Conservation (phyloP, 441 rosid genomes). For the Gossypium laxum region DNA sequence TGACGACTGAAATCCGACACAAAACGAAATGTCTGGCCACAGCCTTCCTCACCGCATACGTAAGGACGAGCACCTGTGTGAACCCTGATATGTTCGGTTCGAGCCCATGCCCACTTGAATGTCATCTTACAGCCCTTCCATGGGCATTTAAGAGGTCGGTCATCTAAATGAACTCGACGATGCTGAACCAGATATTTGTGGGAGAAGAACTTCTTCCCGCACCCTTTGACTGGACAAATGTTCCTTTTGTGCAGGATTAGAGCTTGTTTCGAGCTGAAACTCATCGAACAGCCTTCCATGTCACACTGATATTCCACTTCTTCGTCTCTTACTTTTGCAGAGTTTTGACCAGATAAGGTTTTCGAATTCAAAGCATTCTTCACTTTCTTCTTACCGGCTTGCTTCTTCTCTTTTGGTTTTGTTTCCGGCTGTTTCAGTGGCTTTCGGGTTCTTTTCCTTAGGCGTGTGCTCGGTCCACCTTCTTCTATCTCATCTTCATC, state of each 20-base stretch:
- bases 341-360: constrained; percentile 22
- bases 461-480: constrained; percentile 83
- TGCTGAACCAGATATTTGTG: constrained; percentile 97
- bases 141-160: constrained; percentile 98
- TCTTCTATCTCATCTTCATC: constrained; percentile 40
- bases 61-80: constrained; percentile 99
- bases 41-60: constrained; percentile 66
- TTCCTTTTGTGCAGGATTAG: constrained; percentile 72
- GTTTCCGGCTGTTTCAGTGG: constrained; percentile 27
- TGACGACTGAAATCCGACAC: constrained; percentile 97
- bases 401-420: constrained; percentile 46
- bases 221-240: constrained; percentile 79
- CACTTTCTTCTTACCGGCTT: constrained; percentile 34
- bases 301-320: constrained; percentile 66
- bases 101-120: constrained; percentile 98
- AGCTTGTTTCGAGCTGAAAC: constrained; percentile 61
- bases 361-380: constrained; percentile 28
- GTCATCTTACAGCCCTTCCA: constrained; percentile 99
- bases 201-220: constrained; percentile 84
- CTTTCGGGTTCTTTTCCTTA: constrained; percentile 53
- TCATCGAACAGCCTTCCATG: constrained; percentile 86
- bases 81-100: constrained; percentile 90
- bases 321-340: constrained; percentile 34
- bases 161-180: constrained; percentile 72
- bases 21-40: constrained; percentile 88